phyloP scores from a whole-genome alignment of 1,139 yeast genomes.

The Sporopachydermia cereana region DNA sequence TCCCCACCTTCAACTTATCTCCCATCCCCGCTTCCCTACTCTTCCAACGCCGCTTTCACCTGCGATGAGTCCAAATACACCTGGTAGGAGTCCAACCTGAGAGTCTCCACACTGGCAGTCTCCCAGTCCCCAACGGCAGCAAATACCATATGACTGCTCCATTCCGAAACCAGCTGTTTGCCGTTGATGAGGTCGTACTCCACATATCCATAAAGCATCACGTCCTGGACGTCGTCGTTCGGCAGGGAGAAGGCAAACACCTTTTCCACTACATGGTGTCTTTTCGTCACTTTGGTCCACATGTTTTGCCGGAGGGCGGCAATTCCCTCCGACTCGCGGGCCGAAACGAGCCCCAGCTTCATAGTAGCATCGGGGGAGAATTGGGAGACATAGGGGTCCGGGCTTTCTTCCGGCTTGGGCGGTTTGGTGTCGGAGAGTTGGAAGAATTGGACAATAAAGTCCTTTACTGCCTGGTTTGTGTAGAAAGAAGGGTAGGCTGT shows the following conservation, averaged over 20 bases:
- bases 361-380: conserved; percentile 16
- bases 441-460: conserved; percentile 17
- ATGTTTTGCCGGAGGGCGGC: conserved; percentile 16
- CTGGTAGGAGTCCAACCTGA: conserved; percentile 18
- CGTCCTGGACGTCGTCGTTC: conserved; percentile 8
- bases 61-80: conserved; percentile 19
- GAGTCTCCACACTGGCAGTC: conserved; percentile 7
- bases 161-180: conserved; percentile 15
- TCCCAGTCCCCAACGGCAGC: conserved; percentile 7
- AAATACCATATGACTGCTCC: conserved; percentile 18
- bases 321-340: conserved; percentile 14
- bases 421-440: conserved; percentile 19
- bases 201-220: conserved; percentile 19
- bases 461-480: conserved; percentile 9
- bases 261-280: conserved; percentile 19
- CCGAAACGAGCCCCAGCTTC: conserved; percentile 16
- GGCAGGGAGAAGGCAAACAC: conserved; percentile 14
- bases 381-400: conserved; percentile 17
- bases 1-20: too few relatives aligned
- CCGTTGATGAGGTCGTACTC: conserved; percentile 19
- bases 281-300: conserved; percentile 19
- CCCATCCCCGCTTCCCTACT: not conserved
- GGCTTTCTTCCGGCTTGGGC: conserved; percentile 10
- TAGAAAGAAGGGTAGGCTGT: not conserved
- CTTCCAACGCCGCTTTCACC: conserved; percentile 14